Conservation (phyloP, 768 basidiomycete species). For the Boletus patriciae region DNA sequence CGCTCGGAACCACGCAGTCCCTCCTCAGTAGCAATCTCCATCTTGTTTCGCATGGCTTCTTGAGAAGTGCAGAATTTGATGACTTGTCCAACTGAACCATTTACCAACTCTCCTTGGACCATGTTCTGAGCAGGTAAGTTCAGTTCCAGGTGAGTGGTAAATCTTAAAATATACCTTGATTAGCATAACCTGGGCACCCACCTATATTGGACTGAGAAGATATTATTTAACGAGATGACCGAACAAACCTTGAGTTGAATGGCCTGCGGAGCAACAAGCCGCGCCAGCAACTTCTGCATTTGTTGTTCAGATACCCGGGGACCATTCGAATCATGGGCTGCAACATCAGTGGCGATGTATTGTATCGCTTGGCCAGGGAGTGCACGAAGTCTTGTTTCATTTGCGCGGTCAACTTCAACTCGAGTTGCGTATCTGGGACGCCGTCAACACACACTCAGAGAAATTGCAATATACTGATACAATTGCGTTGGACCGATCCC, state of each 20-base stretch:
- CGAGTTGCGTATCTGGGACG: constrained; percentile 63
- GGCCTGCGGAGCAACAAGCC: constrained; percentile 55
- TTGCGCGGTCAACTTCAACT: constrained; percentile 70
- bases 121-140: constrained; percentile 49
- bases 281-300: constrained; percentile 50
- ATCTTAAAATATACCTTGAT: constrained; percentile 50
- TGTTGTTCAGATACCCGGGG: constrained; percentile 34
- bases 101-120: constrained; percentile 65
- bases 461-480: constrained; percentile 38
- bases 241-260: constrained; percentile 50
- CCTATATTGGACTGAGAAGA: constrained; percentile 36
- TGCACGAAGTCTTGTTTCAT: constrained; percentile 48
- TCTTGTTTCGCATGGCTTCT: constrained; percentile 42
- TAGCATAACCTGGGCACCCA: constrained; percentile 86
- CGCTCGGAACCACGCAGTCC: constrained; percentile 33
- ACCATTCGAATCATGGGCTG: constrained; percentile 48
- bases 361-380: constrained; percentile 39
- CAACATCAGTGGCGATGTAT: constrained; percentile 47
- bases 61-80: constrained; percentile 43
- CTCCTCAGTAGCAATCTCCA: constrained; percentile 39
- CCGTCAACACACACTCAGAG: not conserved
- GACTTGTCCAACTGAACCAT: constrained; percentile 66
- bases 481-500: constrained; percentile 81
- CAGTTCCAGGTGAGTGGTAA: not conserved
- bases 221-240: not conserved